Evolutionary conservation across 805 yeast species (phyloP), one percentile per base, ranked within the genome.

Genomic region (Nakazawaea wickerhamii): DNA sequence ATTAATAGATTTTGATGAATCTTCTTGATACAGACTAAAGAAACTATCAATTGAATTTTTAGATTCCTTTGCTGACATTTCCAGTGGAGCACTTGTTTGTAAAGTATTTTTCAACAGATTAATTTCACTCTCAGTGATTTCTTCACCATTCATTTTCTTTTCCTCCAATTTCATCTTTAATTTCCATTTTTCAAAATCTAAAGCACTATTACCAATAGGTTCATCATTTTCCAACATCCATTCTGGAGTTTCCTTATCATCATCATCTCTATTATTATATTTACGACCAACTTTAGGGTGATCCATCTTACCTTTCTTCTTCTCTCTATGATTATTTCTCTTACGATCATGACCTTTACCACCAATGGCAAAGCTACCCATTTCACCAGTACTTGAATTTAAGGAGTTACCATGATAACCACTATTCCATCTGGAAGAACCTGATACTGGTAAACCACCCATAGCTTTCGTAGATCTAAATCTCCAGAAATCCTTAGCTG

Each of bases 121-220:
- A 27, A 51, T 30, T 34, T 57, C 63, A 18, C 53, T 51, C 25
- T 52, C 55, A 11, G 59, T 52, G 18, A 63, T 57, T 7, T 47
- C 53, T 38, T 69, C 75, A 4, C 76, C 77, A 37, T 70, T 67
- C 50, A 68, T 64, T 46, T 62, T 66, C 27, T 67, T 66, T 30
- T 76, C 77, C 52, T 75, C 75, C 37, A 67, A 57, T 47, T 67
- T 67, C 81, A 75, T 72, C 47, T 64, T 66, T 38, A 69, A 57
- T 55, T 75, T 75, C 83, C 83, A 77, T 47, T 64, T 67, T 53
- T 77, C 84, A 50, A 77, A 77, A 48, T 77, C 83, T 41, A 72
- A 71, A 3, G 73, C 73, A 0, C 81, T 70, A 41, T 67, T 72
- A 17, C 81, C 81, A 61, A 54, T 47, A 14, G 61, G 59, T 30